A percentile compares a stretch with the other conserved stretches of the same genome.
Evolutionary conservation across 1,139 yeast species (phyloP).

Genomic region (Geotrichum carabidarum): DNA sequence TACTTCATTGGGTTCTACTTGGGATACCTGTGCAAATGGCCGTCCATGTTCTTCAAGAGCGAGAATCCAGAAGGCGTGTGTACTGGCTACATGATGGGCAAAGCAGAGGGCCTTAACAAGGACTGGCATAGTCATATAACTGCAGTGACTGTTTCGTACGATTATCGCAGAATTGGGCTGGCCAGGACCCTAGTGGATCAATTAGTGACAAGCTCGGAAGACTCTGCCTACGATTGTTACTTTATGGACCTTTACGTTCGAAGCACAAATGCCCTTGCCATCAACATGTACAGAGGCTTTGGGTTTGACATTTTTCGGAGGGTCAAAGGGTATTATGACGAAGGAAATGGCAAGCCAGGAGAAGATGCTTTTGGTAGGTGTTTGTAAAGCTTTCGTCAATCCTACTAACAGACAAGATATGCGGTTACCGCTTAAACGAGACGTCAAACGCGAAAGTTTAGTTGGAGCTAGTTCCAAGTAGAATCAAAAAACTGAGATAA

Average conservation of each 20-base stretch:
- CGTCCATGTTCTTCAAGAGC: conserved; percentile 79
- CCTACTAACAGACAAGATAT: conserved; percentile 31
- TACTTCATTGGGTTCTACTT: conserved; percentile 79
- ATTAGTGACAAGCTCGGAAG: conserved; percentile 66
- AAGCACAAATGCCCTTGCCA: conserved; percentile 74
- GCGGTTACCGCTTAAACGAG: conserved; percentile 52
- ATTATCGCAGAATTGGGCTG: conserved; percentile 76
- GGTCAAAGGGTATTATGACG: conserved; percentile 83
- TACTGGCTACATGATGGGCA: conserved; percentile 71
- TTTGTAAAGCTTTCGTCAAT: conserved; percentile 15
- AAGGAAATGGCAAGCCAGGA: conserved; percentile 46
- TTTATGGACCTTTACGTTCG: conserved; percentile 89
- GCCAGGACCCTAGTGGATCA: conserved; percentile 69
- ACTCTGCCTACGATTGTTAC: conserved; percentile 50
- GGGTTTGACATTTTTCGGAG: conserved; percentile 83
- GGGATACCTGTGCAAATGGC: conserved; percentile 82
- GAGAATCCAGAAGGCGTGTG: conserved; percentile 37
- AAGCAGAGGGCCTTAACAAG: conserved; percentile 76
- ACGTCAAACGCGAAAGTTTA: conserved; percentile 38
- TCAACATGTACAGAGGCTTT: conserved; percentile 72
- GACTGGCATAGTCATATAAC: conserved; percentile 98
- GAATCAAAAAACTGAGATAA: not conserved
- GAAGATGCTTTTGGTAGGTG: conserved; percentile 88
- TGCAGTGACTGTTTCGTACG: conserved; percentile 85
- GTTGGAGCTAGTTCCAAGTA: conserved; percentile 20